Conservation (phyloP, 257 asterid genomes). For the Sherardia arvensis region DNA sequence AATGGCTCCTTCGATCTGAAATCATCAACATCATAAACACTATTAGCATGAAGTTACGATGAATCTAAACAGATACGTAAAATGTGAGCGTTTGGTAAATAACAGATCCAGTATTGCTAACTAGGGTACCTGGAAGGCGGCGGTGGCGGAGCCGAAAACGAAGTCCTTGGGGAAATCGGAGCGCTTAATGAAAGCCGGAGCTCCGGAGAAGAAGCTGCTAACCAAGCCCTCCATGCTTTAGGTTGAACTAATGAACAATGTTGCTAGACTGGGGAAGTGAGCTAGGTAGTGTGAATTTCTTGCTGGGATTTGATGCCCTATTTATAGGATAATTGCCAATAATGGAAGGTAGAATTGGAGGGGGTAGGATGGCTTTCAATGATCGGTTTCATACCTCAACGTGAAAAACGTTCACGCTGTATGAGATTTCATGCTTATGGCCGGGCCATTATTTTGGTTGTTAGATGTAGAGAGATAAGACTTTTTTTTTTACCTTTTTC, state of each 20-base stretch:
- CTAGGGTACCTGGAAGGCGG: constrained; percentile 1
- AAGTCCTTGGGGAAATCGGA: constrained; percentile 3
- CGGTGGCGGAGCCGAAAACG: constrained; percentile 1
- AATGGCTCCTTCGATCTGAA: neutral
- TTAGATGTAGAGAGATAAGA: too few species aligned
- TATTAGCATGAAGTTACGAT: neutral
- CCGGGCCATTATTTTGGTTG: too few species aligned
- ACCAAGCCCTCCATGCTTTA: neutral
- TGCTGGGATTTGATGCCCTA: neutral
- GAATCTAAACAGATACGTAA: too few species aligned
- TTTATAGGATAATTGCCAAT: neutral
- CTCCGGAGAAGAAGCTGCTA: neutral
- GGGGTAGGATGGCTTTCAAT: neutral
- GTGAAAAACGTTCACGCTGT: neutral
- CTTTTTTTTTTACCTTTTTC: too few species aligned
- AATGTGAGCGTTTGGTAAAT: too few species aligned
- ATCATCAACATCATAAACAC: too few species aligned
- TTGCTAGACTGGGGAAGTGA: neutral
- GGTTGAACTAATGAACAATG: neutral
- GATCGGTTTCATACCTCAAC: neutral
- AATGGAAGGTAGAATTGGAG: neutral
- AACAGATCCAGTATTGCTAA: too few species aligned
- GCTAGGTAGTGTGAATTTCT: neutral
- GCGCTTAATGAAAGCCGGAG: constrained; percentile 7
- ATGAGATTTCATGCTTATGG: too few species aligned